Base-by-base conservation (phyloP, 1,284 basidiomycete genomes). In the Acaromyces ingoldii region DNA sequence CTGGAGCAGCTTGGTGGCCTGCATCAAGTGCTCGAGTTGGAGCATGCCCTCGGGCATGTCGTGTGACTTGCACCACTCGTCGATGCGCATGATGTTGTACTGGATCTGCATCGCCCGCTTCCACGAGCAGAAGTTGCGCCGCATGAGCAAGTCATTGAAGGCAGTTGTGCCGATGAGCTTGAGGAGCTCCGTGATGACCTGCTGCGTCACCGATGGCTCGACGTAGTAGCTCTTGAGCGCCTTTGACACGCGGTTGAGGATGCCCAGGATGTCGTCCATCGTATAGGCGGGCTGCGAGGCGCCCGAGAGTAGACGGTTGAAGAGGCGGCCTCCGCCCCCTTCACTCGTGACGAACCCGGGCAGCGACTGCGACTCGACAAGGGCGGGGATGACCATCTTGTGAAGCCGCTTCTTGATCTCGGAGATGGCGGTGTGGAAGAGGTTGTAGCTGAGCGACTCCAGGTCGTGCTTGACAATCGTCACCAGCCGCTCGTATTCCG, bases 371-470 rank as follows among this genome's bases (percentile, higher is more conserved):
- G 89, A 93, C 78, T 98, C 95, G 68, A 98, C 91, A 61, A 98
- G 79, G 3, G 95, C 95, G 17, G 95, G 95, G 53, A 99, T 91
- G 46, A 98, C 89, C 92, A 98, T 98, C 81, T 97, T 97, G 59
- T 86, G 83, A 39, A 99, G 80, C 59, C 86, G 87, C 80, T 93
- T 95, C 84, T 98, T 98, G 39, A 91, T 90, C 79, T 98, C 95
- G 57, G 90, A 81, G 90, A 99, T 98, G 89, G 91, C 96, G 0
- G 93, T 97, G 77, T 98, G 93, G 76, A 97, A 98, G 77, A 99
- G 95, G 81, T 98, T 99, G 73, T 97, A 98, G 79, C 98, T 93
- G 68, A 99, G 81, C 63, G 89, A 92, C 78, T 98, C 95, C 40
- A 99, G 83, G 76, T 99, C 95, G 73, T 98, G 93, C 78, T 97